Base-by-base conservation (phyloP, 1,284 basidiomycete species). In the Kwoniella shivajii region DNA sequence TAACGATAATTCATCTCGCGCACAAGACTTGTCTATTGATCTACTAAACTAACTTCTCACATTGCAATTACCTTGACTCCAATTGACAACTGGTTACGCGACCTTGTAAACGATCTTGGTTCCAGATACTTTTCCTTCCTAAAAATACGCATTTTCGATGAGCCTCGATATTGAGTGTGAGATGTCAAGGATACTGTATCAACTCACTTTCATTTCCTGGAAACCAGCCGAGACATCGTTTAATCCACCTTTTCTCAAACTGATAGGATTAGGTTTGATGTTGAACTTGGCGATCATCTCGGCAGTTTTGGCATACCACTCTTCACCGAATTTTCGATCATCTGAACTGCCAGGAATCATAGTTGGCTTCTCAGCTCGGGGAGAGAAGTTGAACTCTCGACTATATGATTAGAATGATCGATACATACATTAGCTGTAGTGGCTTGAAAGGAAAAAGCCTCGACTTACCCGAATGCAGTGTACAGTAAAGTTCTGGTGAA, bases 401-500 rank as follows among this genome's bases (percentile, higher is more conserved):
- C n/a, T 38, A 46, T 26, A 41, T 30, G 7, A 30, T 39, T 9
- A 16, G 37, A 38, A 27, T 41, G n/a, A 31, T 27, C 24, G 20
- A 30, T 16, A 59, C 65, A n/a, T n/a, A n/a, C n/a, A n/a, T n/a
- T n/a, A n/a, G n/a, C n/a, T n/a, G n/a, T n/a, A n/a, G n/a, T n/a
- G n/a, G n/a, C n/a, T n/a, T n/a, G n/a, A n/a, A n/a, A n/a, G n/a
- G n/a, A n/a, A n/a, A n/a, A n/a, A n/a, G n/a, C n/a, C n/a, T n/a
- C 53, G 22, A 65, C 65, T 9, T 49, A 57, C 11, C 72, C 72
- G 44, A 67, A 67, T 11, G 68, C 47, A 3, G 70, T 69, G 63
- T 73, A 74, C 51, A 72, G 67, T 34, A 73, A 55, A 7, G 69
- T 73, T n/a, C 41, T 42, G 24, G 59, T 63, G 30, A 67, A 50